A percentile compares a stretch with the other conserved stretches of the same genome.
phyloP scores from a whole-genome alignment of 2,329 filamentous ascomycete genomes.

The Alternaria conjuncta region DNA sequence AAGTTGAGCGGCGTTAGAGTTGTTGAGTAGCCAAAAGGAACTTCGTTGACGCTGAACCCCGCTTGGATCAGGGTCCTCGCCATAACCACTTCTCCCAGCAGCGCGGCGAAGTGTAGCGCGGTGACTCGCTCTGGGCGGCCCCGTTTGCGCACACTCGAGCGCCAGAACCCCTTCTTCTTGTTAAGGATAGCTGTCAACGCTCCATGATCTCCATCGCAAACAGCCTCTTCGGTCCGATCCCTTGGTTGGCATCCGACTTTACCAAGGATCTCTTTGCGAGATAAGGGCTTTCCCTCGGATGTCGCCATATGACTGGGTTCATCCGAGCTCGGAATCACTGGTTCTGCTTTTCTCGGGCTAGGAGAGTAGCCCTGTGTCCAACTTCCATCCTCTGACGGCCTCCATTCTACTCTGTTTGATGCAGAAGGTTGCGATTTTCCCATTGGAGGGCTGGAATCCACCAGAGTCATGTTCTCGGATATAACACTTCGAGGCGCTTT shows the following conservation, averaged over 20 bases:
- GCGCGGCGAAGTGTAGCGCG: slow-evolving; percentile 32
- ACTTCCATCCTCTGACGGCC: background rate
- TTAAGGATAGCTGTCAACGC: slow-evolving; percentile 21
- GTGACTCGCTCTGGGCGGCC: slow-evolving; percentile 27
- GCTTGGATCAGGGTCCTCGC: slow-evolving; percentile 21
- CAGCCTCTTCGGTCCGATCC: slow-evolving; percentile 29
- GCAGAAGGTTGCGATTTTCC: background rate
- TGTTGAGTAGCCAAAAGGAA: slow-evolving; percentile 32
- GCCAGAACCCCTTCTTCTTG: slow-evolving; percentile 28
- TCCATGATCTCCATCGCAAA: slow-evolving; percentile 22
- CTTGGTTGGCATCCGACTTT: slow-evolving; percentile 29
- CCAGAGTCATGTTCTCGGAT: background rate
- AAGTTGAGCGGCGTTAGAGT: slow-evolving; percentile 25
- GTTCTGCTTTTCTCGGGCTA: background rate
- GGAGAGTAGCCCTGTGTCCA: background rate
- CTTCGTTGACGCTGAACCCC: slow-evolving; percentile 27
- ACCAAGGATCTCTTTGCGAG: slow-evolving; percentile 27
- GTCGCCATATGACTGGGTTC: background rate
- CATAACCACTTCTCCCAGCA: slow-evolving; percentile 36
- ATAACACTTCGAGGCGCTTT: background rate
- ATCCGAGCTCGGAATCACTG: background rate
- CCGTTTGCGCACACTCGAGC: slow-evolving; percentile 26
- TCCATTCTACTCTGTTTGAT: background rate
- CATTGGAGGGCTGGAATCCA: background rate
- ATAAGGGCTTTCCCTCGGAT: background rate